phyloP scores from a whole-genome alignment of 208 protist species.

The Crithidia brevicula region DNA sequence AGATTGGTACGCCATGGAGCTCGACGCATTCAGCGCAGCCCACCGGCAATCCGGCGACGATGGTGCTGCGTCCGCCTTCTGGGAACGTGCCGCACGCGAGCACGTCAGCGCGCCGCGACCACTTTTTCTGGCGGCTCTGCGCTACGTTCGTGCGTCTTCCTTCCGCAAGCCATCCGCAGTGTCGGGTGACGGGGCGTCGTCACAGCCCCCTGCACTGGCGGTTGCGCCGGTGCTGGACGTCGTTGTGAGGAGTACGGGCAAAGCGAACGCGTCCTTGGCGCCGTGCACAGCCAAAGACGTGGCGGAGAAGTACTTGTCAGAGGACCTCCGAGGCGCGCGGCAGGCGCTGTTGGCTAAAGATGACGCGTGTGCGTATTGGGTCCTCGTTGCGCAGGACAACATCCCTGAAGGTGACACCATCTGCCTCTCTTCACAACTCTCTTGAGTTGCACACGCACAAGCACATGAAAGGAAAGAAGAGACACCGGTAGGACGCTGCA shows the following conservation, averaged over 20 bases:
- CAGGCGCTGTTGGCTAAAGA: slow-evolving; percentile 30
- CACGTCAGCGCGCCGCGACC: slow-evolving; percentile 34
- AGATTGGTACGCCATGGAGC: slow-evolving; percentile 27
- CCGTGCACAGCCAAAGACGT: slow-evolving; percentile 23
- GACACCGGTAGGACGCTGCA: not conserved
- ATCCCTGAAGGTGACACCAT: slow-evolving; percentile 7
- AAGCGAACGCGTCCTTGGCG: slow-evolving; percentile 2
- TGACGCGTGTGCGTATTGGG: slow-evolving; percentile 27
- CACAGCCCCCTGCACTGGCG: not conserved
- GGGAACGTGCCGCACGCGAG: slow-evolving; percentile 16
- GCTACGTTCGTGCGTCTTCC: slow-evolving; percentile 22
- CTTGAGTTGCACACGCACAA: not conserved
- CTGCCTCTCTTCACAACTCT: slow-evolving; percentile 6
- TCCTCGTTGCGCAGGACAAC: slow-evolving; percentile 10
- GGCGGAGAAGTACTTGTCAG: slow-evolving; percentile 15
- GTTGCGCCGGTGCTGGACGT: slow-evolving; percentile 25
- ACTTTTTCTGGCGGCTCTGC: slow-evolving; percentile 28
- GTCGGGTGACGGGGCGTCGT: not conserved
- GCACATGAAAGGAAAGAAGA: not conserved
- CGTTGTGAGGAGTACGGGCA: not conserved
- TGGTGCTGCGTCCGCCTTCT: slow-evolving; percentile 5
- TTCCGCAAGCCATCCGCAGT: slow-evolving; percentile 25
- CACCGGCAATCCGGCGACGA: not conserved
- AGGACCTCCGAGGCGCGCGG: slow-evolving; percentile 29
- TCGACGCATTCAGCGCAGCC: slow-evolving; percentile 4